Evolutionary conservation across 305 asterid species (phyloP).

Genomic region (Solanum hybrid): DNA sequence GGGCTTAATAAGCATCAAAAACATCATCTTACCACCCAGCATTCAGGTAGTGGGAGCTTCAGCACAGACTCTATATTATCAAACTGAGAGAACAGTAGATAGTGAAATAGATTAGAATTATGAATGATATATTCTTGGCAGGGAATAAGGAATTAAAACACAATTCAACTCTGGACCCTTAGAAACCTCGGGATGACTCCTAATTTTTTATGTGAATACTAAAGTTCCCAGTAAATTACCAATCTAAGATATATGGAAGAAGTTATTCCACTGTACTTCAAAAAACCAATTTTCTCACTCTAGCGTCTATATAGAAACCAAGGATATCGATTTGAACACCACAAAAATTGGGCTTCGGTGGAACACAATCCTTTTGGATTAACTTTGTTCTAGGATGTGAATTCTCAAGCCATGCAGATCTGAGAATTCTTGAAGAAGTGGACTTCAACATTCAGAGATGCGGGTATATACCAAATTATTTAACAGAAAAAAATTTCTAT

Average conservation of each 20-base stretch:
- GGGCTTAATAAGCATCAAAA: not conserved
- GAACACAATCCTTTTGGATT: not conserved
- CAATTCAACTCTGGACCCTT: not conserved
- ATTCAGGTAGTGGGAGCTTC: constrained; percentile 78
- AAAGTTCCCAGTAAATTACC: not conserved
- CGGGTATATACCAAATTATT: no score
- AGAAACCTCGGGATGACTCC: not conserved
- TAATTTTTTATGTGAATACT: not conserved
- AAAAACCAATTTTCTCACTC: not conserved
- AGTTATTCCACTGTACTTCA: not conserved
- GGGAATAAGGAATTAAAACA: not conserved
- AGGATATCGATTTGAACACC: not conserved
- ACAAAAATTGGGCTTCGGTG: not conserved
- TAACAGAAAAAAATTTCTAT: no score
- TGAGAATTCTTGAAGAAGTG: not conserved
- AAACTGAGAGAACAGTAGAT: constrained; percentile 44
- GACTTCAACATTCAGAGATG: not conserved
- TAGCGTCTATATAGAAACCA: not conserved
- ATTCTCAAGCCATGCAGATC: not conserved
- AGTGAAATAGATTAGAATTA: not conserved
- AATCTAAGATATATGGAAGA: not conserved
- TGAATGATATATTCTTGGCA: not conserved
- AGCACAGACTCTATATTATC: constrained; percentile 49
- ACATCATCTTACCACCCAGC: constrained; percentile 85
- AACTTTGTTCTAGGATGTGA: not conserved